Conservation (phyloP, 192 early-diverging fungal species). For the Umbelopsis vinacea region DNA sequence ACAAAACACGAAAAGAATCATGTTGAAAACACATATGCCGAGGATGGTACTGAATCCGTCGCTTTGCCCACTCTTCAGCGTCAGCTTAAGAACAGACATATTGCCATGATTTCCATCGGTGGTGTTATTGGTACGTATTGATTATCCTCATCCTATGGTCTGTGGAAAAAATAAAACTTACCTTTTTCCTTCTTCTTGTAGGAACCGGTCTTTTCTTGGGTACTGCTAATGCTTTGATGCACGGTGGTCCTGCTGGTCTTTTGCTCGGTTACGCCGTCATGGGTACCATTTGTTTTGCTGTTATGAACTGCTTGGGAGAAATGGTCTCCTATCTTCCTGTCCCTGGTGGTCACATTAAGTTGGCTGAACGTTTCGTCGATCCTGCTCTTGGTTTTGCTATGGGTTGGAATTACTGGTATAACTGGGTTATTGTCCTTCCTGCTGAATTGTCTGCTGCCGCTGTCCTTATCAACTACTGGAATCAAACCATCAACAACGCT, state of each 20-base stretch:
- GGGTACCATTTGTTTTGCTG: conserved; percentile 57
- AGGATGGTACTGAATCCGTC: neutral
- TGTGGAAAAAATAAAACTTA: neutral
- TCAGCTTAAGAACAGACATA: conserved; percentile 54
- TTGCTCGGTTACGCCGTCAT: conserved; percentile 54
- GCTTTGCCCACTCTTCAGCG: conserved; percentile 41
- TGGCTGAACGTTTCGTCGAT: conserved; percentile 54
- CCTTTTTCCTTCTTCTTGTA: neutral
- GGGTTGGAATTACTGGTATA: conserved; percentile 72
- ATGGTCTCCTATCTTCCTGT: conserved; percentile 63
- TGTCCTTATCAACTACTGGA: conserved; percentile 37
- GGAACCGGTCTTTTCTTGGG: conserved; percentile 62
- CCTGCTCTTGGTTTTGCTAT: conserved; percentile 61
- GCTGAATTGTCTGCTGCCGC: conserved; percentile 36
- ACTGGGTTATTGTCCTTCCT: conserved; percentile 63
- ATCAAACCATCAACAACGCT: conserved; percentile 32
- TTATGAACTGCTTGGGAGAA: conserved; percentile 62
- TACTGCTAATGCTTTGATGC: conserved; percentile 47
- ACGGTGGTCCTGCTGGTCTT: conserved; percentile 57
- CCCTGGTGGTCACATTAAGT: conserved; percentile 45
- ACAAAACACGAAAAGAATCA: conserved; percentile 4
- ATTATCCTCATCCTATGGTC: too few relatives aligned
- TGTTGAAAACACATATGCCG: conserved; percentile 6
- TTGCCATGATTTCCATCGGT: conserved; percentile 63
- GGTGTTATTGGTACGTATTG: conserved; percentile 52